Evolutionary conservation across 2,329 filamentous ascomycete species (phyloP), one percentile per base, ranked within the genome.

Genomic region (Lecanicillium sp.): DNA sequence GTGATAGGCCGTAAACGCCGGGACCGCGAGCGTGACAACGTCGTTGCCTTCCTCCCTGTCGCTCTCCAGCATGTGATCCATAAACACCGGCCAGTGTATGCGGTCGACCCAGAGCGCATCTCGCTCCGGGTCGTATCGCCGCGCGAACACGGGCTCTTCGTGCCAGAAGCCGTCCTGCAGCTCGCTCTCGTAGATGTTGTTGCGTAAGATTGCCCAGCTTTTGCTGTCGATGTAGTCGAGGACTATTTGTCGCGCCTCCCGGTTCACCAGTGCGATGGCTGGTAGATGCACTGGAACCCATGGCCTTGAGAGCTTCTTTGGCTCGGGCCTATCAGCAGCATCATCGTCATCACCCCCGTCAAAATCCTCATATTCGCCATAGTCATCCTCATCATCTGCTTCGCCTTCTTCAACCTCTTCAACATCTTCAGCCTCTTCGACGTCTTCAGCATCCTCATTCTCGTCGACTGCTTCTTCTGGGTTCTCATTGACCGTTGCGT

Each of bases 1-100:
- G 42, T 52, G 49, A 41, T 55, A 55, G 4, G 47, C 48, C 14
- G 46, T 51, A 18, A 49, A 52, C 3, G 51, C 52, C 1, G 55
- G 49, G 4, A 58, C 19, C 3, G 51, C 53, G 4, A 58, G 46
- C 29, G 50, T 31, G 5, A 11, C 34, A 28, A 56, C 37, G 29
- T 27, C 31, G 3, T 30, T 32, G 18, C 44, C 43, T 19, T 48
- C 29, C 13, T 22, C 36, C n/a, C 39, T 25, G 2, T 36, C 15
- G 5, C 20, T 34, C n/a, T 33, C 34, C 2, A 20, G 27, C 3
- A 41, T 7, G 10, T 35, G 39, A n/a, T 37, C 29, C 29, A 29
- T 37, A 35, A 41, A 41, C 17, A 34, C 34, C 7, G 29, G 29
- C 39, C 35, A 41, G 34, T 30, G 29, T 9, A 20, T 20, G 17